Conservation (phyloP, 306 rosid genomes). For the Myrica gale region DNA sequence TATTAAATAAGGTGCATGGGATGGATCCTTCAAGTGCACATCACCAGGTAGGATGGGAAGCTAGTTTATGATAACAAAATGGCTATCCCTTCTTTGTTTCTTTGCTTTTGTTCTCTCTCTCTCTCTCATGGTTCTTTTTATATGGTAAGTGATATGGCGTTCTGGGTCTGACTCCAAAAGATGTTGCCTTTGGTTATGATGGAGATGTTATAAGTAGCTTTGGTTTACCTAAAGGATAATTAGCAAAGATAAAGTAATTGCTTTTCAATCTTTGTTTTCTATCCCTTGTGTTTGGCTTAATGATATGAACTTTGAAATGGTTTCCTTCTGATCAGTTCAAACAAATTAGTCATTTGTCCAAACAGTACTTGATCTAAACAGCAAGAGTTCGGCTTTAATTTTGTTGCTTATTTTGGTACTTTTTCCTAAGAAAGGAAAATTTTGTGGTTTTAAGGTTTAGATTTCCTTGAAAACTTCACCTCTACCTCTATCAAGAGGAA, state of each 20-base stretch:
- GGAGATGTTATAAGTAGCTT: not conserved
- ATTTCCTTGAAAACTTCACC: not conserved
- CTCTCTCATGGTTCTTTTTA: not conserved
- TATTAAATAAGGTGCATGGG: slow-evolving; percentile 36
- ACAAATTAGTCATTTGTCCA: not conserved
- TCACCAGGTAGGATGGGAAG: slow-evolving; percentile 53
- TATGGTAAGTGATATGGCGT: slow-evolving; percentile 4
- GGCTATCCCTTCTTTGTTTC: not conserved
- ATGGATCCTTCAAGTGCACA: slow-evolving; percentile 85
- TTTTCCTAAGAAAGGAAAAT: not conserved
- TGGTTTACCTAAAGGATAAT: not conserved
- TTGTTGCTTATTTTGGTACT: not conserved
- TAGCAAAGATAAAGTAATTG: not conserved
- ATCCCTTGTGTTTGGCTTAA: not conserved
- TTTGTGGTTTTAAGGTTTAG: not conserved
- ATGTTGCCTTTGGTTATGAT: not conserved
- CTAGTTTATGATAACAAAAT: not conserved
- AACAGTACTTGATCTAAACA: not conserved
- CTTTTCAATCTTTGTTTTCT: not conserved
- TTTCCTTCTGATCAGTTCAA: not conserved
- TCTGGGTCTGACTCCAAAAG: slow-evolving; percentile 8
- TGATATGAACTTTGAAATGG: not conserved
- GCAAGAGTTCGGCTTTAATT: not conserved
- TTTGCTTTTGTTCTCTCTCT: not conserved
- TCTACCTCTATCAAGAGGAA: not conserved